Base-by-base conservation (phyloP, 306 rosid species). In the Fragaria vesca region DNA sequence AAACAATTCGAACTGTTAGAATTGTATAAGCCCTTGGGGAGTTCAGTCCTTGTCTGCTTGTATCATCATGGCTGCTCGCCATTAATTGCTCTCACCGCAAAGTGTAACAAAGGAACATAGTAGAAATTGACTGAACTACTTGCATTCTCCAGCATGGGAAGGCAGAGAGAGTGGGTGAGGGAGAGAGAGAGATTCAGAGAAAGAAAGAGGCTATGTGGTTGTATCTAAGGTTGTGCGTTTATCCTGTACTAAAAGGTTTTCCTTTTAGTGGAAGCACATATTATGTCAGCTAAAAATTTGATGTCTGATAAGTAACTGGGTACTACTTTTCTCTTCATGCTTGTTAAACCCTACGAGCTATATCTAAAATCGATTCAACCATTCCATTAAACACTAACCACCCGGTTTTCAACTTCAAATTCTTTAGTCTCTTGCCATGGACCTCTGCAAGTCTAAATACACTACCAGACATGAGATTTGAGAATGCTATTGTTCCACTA, bases 91-190 rank as follows among this genome's bases (percentile, higher is more conserved):
- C 54, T 74, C 67, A 43, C 78, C 83, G 82, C 85, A 57, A 30
- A 80, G 74, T 76, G 78, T 78, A 74, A 73, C 78, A 58, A 58
- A 58, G 51, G 60, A 66, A 74, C 78, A 79, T 73, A 52, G 78
- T 79, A 76, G 86, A 84, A 90, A 82, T 85, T 74, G 81, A 79
- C 79, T 79, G 87, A 82, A 75, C 80, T 86, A 60, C 77, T 24
- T 42, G 80, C 80, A 62, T 55, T 47, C 38, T 52, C 72, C 81
- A 71, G 73, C 34, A 7, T 61, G 72, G 62, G 66, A 58, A 36
- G 75, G 71, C 71, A 48, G 50, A 76, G 71, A 58, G 51, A 15
- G 20, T 18, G 76, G 50, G 72, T 3, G 52, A 48, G 52, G 11
- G 24, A 28, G 74, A 60, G 46, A 50, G 18, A 13, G 54, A 51